Conservation (phyloP, 345 rosid genomes). For the Euphorbia lathyris region DNA sequence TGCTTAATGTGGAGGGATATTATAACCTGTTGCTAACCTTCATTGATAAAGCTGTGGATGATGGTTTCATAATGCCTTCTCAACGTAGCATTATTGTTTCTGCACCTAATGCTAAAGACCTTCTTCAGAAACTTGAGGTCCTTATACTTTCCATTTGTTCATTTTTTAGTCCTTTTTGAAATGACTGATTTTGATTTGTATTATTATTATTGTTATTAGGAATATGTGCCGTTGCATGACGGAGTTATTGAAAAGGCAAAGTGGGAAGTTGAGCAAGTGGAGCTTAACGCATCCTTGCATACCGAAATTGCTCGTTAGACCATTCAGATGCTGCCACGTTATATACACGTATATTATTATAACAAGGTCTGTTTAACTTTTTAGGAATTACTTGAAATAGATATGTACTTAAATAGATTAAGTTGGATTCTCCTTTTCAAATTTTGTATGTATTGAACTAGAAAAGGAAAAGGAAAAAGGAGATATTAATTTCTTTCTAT, state of each 20-base stretch:
- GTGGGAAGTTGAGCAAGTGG: constrained; percentile 67
- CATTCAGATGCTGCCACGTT: too few relatives aligned
- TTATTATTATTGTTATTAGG: constrained; percentile 26
- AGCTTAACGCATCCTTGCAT: constrained; percentile 45
- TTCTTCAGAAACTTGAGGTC: constrained; percentile 63
- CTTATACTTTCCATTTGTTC: neutral
- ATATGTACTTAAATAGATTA: neutral
- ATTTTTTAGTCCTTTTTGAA: neutral
- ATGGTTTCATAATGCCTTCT: constrained; percentile 51
- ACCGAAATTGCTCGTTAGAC: constrained; percentile 59
- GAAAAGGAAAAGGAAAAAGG: constrained; percentile 7
- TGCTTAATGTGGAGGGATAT: constrained; percentile 56
- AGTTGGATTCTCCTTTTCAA: constrained; percentile 10
- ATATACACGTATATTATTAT: neutral
- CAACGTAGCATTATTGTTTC: constrained; percentile 59
- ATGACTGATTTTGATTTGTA: neutral
- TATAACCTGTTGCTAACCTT: constrained; percentile 38
- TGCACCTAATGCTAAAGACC: constrained; percentile 50
- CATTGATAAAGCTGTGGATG: constrained; percentile 60
- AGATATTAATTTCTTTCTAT: neutral
- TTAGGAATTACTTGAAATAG: neutral
- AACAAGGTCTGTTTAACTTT: neutral
- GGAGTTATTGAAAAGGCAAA: constrained; percentile 42
- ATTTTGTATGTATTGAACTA: constrained; percentile 12
- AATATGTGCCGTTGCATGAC: constrained; percentile 57